Conservation (phyloP, 1,284 basidiomycete genomes). For the Termitomyces sp. region DNA sequence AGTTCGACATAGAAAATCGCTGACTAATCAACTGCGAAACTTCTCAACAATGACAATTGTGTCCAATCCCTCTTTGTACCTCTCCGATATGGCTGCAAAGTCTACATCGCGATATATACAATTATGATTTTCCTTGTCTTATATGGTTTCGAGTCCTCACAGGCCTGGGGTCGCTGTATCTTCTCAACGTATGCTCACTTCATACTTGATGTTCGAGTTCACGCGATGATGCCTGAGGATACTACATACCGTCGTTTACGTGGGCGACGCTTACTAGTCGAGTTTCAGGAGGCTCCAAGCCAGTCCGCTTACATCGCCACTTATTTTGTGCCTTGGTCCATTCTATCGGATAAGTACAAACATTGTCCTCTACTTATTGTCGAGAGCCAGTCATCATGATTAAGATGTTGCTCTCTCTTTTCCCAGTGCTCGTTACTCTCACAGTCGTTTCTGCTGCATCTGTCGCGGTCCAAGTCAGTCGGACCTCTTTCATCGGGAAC, state of each 20-base stretch:
- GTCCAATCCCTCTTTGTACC: no score
- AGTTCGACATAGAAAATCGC: slow-evolving; percentile 14
- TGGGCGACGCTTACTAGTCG: no score
- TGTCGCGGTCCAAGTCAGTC: slow-evolving; percentile 11
- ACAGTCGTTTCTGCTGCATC: slow-evolving; percentile 12
- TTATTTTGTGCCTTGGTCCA: no score
- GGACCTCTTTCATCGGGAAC: slow-evolving; percentile 13
- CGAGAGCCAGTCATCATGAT: background rate
- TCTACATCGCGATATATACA: background rate
- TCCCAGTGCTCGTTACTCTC: slow-evolving; percentile 6
- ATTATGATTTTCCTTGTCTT: background rate
- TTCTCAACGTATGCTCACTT: background rate
- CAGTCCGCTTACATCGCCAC: no score
- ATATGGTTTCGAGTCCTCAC: no score
- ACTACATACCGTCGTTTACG: no score
- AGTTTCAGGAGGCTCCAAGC: no score
- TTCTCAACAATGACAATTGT: no score
- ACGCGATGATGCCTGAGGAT: no score
- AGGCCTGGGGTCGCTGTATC: background rate
- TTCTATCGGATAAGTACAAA: background rate
- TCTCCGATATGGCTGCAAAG: no score
- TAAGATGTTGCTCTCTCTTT: slow-evolving; percentile 13
- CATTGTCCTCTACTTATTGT: background rate
- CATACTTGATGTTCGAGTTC: no score
- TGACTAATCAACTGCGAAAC: background rate